Evolutionary conservation across 1,139 yeast species (phyloP).

Genomic region (Yamadazyma dendronema): DNA sequence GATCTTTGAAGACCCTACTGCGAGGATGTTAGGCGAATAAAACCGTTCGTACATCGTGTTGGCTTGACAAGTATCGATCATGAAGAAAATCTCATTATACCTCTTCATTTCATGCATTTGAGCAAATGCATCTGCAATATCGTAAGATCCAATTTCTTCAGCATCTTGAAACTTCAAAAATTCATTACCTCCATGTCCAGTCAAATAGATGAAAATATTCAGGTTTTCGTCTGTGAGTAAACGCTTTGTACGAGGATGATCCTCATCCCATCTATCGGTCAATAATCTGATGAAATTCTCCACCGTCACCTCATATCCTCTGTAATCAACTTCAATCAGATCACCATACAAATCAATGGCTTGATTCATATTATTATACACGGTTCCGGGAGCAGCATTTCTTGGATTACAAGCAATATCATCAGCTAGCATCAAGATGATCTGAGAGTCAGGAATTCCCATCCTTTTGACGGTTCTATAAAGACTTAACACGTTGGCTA

Average conservation of each 20-base stretch:
- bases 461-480: conserved; percentile 92
- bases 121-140: conserved; percentile 94
- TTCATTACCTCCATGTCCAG: conserved; percentile 99
- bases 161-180: conserved; percentile 97
- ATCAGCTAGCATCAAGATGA: conserved; percentile 91
- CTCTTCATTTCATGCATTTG: conserved; percentile 96
- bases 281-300: conserved; percentile 87
- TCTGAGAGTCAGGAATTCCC: conserved; percentile 97
- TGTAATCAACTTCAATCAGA: conserved; percentile 90
- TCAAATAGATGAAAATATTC: conserved; percentile 88
- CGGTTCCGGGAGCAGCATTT: conserved; percentile 94
- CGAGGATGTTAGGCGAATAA: conserved; percentile 87
- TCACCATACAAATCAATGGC: conserved; percentile 95
- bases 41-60: conserved; percentile 94
- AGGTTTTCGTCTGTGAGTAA: conserved; percentile 90
- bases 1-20: conserved; percentile 88
- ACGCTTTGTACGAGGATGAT: conserved; percentile 89
- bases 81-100: conserved; percentile 90
- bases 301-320: conserved; percentile 98
- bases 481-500: conserved; percentile 94
- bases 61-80: conserved; percentile 99
- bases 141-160: conserved; percentile 93
- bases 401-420: conserved; percentile 97
- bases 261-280: conserved; percentile 94
- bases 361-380: conserved; percentile 90